phyloP scores from a whole-genome alignment of 129 eudicot genomes.

The Chrysanthemum seticuspe region DNA sequence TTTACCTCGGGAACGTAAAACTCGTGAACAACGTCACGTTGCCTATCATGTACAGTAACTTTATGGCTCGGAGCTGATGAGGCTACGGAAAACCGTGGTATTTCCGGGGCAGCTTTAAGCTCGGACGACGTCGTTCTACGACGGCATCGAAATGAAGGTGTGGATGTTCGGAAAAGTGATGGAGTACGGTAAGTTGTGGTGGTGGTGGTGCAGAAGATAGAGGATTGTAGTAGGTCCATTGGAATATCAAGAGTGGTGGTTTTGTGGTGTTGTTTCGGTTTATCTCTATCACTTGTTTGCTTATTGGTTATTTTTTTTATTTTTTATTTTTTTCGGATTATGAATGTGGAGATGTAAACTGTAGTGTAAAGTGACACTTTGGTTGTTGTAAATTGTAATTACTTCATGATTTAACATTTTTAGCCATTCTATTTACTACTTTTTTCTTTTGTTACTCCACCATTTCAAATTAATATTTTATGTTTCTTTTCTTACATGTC shows the following conservation, averaged over 20 bases:
- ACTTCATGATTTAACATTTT: too few relatives aligned
- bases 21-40: conserved; percentile 73
- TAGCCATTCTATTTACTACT: too few relatives aligned
- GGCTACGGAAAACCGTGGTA: conserved; percentile 37
- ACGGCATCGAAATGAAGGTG: conserved; percentile 29
- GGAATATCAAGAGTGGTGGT: not conserved
- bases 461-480: too few relatives aligned
- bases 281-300: too few relatives aligned
- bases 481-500: too few relatives aligned
- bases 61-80: conserved; percentile 64
- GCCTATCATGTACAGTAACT: conserved; percentile 86
- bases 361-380: too few relatives aligned
- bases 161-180: conserved; percentile 27
- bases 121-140: conserved; percentile 45
- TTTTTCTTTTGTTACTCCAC: too few relatives aligned
- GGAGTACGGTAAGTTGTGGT: conserved; percentile 35
- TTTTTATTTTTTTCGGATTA: not conserved
- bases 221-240: conserved; percentile 63
- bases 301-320: too few relatives aligned
- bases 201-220: conserved; percentile 24
- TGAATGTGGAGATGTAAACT: too few relatives aligned
- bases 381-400: too few relatives aligned
- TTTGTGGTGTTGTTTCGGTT: not conserved
- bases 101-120: conserved; percentile 39
- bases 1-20: conserved; percentile 89